Base-by-base conservation (phyloP, 805 yeast species). In the Wickerhamomyces pijperi region DNA sequence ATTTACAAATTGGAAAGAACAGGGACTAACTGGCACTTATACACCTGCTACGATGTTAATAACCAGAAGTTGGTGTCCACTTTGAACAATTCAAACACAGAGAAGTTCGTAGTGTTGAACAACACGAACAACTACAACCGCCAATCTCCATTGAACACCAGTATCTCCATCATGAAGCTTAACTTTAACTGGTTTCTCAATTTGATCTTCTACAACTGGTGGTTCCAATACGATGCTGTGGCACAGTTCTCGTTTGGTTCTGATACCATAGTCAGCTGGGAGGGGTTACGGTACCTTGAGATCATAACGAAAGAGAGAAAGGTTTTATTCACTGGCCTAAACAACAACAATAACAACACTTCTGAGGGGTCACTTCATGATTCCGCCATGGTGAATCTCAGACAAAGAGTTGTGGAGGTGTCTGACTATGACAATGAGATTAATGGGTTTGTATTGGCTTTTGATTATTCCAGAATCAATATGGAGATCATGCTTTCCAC, bases 401-500 rank as follows among this genome's bases (percentile, higher is more conserved):
- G 49, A 28, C 44, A 48, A 34, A 42, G 55, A 14, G 54, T 50
- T 4, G 46, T 40, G 3, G 18, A 32, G 2, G 49, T 42, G 2
- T 41, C 36, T 33, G 51, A 45, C 19, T 44, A 42, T 17, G 41
- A 44, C n/a, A 39, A 39, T 12, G 38, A 36, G 1, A 36, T 42
- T 9, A 42, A 36, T 36, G 45, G 42, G 3, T 44, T 41, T 23
- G 37, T 40, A 7, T 37, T 48, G 7, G 21, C 36, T 19, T 50
- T 51, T 17, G 44, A 50, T 25, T 50, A 43, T 41, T 47, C 48
- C 3, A 44, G 43, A 20, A 45, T 52, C 36, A 53, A 52, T 35
- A 19, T 50, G 28, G 56, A 53, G 34, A 42, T 51, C 1, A 23
- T 53, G 37, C 32, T 53, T 3, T 42, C 55, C 3, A 48, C 55